Conservation (phyloP, 192 early-diverging fungal genomes). For the Chytriomyces hyalinus region DNA sequence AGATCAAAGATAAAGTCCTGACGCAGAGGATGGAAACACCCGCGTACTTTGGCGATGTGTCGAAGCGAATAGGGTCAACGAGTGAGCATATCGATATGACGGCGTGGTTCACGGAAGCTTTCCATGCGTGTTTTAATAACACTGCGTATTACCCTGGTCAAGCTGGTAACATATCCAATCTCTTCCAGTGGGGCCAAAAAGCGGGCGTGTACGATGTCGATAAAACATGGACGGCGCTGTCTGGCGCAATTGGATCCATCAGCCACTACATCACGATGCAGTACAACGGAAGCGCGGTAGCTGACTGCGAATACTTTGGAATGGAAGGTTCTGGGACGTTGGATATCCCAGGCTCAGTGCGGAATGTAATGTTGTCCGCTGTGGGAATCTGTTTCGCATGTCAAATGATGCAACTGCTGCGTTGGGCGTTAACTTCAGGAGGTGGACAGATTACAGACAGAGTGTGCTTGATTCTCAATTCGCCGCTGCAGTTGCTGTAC, state of each 20-base stretch:
- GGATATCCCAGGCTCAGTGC: not conserved
- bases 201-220: conserved; percentile 13
- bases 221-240: conserved; percentile 6
- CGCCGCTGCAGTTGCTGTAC: not conserved
- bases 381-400: not conserved
- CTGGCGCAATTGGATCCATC: conserved; percentile 15
- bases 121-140: not conserved
- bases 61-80: not conserved
- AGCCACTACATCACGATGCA: conserved; percentile 24
- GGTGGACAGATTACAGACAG: not conserved
- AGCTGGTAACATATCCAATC: not conserved
- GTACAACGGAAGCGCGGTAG: conserved; percentile 2
- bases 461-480: not conserved
- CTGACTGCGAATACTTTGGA: conserved; percentile 17
- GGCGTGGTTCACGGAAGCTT: conserved; percentile 18
- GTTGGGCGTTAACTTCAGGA: conserved; percentile 11
- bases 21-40: not conserved
- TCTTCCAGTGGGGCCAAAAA: conserved; percentile 15
- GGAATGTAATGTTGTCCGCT: not conserved
- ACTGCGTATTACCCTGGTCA: conserved; percentile 14
- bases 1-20: not conserved
- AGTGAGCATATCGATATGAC: conserved; percentile 9
- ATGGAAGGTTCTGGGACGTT: conserved; percentile 6
- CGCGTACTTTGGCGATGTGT: conserved; percentile 20
- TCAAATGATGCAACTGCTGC: conserved; percentile 9